Base-by-base conservation (phyloP, 2,329 filamentous ascomycete species). In the Pestalotiopsis sp. region DNA sequence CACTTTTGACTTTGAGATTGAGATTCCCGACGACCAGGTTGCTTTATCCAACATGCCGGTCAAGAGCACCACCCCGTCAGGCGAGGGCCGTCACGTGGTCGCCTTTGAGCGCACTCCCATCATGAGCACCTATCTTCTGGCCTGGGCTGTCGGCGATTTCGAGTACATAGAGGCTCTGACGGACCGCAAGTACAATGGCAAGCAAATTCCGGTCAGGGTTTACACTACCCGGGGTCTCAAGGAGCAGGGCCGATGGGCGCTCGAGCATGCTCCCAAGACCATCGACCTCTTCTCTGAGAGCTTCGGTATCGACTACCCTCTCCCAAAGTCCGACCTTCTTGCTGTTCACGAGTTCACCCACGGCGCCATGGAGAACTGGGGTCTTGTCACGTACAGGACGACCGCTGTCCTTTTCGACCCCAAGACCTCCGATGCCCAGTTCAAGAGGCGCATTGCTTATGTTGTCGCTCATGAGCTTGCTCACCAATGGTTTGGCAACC, bases 381-480 rank as follows among this genome's bases (percentile, higher is more conserved):
- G 95, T 73, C 86, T 99, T 66, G 94, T 99, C 69, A 98, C 96
- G 40, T 99, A 98, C 83, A 89, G 94, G 73, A 97, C 95, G 12
- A 98, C 95, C 12, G 95, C 96, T 65, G 92, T 99, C 36, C 87
- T 99, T n/a, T 99, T 96, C 77, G 95, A 99, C 76, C 94, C 97
- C 80, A 91, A 94, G 78, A 93, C 92, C 63, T 98, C 95, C 0
- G 95, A 98, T 78, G 90, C 93, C 57, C 90, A 91, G 72, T 98
- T 95, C 83, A 95, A 94, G 81, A 98, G 97, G 80, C 89, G 95
- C 49, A 92, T 99, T 72, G 96, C 96, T 40, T 98, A 99, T 76
- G 95, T 98, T 68, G 95, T 98, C 65, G 95, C 96, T n/a, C 96
- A 99, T 81, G 96, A 99, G 81, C 87, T 99, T 71, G 96, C 95